phyloP scores from a whole-genome alignment of 345 rosid genomes.

The Pistacia integerrima region DNA sequence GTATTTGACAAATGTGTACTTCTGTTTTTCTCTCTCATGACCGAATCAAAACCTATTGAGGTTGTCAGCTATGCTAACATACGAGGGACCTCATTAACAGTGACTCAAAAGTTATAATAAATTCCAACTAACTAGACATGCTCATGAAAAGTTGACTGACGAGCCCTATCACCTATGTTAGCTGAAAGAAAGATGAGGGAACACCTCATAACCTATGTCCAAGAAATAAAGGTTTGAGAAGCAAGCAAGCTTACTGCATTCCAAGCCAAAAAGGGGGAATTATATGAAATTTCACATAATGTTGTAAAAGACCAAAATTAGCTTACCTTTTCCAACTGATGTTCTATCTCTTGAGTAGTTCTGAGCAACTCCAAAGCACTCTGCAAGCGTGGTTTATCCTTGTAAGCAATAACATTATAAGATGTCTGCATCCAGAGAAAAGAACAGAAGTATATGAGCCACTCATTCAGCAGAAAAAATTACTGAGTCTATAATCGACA shows the following conservation, averaged over 20 bases:
- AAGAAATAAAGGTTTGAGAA: not conserved
- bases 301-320: not conserved
- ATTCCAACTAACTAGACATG: not conserved
- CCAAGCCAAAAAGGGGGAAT: not conserved
- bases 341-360: conserved; percentile 75
- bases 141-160: not conserved
- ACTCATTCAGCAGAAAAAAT: not conserved
- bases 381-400: conserved; percentile 70
- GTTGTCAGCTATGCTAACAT: not conserved
- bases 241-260: not conserved
- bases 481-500: not conserved
- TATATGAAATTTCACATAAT: conserved; percentile 1
- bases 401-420: conserved; percentile 79
- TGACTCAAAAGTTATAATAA: not conserved
- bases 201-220: not conserved
- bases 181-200: not conserved
- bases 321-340: conserved; percentile 57
- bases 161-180: not conserved
- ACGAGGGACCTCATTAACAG: not conserved
- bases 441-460: not conserved
- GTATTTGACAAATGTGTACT: not conserved
- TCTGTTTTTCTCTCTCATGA: not conserved
- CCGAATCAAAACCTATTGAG: not conserved
- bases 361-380: conserved; percentile 81
- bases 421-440: conserved; percentile 48